Evolutionary conservation across 345 rosid genomes (phyloP), one percentile per base, ranked within the genome.

Genomic region (Laguncularia racemosa): DNA sequence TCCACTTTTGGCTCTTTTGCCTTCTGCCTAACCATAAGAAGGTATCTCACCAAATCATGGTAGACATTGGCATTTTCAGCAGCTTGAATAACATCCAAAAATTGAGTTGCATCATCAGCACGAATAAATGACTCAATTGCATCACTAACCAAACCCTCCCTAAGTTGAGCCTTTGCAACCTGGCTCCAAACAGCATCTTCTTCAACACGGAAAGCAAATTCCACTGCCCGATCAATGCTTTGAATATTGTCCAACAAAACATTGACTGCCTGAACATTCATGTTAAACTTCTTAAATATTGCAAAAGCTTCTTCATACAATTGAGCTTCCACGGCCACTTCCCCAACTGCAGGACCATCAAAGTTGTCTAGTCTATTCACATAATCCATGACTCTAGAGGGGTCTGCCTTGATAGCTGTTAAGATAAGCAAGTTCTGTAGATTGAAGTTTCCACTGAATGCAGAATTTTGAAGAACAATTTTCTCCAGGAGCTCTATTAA

Each of bases 301-400:
- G 83, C 78, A 62, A 69, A 78, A 46, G 80, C 80, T 78, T 90
- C 96, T 78, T 84, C 96, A 28, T 69, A 90, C 12, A 90, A 68
- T 63, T 90, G 91, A 16, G 90, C 96, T 76, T 95, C 95, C 50
- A 88, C 91, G 16, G 99, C 97, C 64, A 89, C 88, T 68, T 88
- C 96, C 61, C 99, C 99, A 70, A 95, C 91, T 40, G 92, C 92
- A 65, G 99, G 96, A 52, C 99, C 97, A 78, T 95, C 99, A 71
- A 95, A 95, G 71, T 90, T 95, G 70, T 90, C 97, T 38, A 90
- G 79, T 73, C 99, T 82, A 63, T 90, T 90, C 38, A 95, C 72
- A 63, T 95, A 95, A 74, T 90, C 99, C 99, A 95, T 90, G 44
- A 88, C 97, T 74, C 97, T 79, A 48, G 96, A 84, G 20, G 99